Conservation (phyloP, 768 basidiomycete genomes). For the Mycena sanguinolenta region DNA sequence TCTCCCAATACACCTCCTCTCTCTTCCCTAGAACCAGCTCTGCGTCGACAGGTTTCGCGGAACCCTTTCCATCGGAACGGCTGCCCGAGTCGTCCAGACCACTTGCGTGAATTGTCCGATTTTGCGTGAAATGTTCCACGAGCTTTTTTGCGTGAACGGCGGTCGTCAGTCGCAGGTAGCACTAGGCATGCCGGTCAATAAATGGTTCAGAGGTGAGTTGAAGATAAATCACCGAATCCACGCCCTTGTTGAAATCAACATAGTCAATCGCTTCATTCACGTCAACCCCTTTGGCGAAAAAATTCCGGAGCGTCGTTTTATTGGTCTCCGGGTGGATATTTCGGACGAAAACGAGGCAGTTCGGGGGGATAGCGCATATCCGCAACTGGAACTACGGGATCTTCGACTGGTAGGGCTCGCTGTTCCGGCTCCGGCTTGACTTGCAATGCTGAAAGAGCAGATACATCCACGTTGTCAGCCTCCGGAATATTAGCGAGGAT, state of each 20-base stretch:
- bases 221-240: conserved; percentile 70
- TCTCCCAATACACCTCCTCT: conserved; percentile 84
- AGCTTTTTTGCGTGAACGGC: conserved; percentile 61
- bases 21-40: conserved; percentile 74
- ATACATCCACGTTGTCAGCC: conserved; percentile 23
- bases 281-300: conserved; percentile 64
- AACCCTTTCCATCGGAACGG: conserved; percentile 16
- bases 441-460: not conserved
- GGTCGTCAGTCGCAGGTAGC: conserved; percentile 76
- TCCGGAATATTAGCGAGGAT: conserved; percentile 59
- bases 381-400: conserved; percentile 20
- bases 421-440: conserved; percentile 21
- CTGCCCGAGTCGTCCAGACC: conserved; percentile 71
- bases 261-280: conserved; percentile 70
- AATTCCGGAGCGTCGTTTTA: conserved; percentile 78
- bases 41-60: conserved; percentile 49
- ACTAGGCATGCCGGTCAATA: conserved; percentile 55
- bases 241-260: conserved; percentile 83
- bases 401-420: not conserved
- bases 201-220: not conserved
- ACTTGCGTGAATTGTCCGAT: conserved; percentile 55
- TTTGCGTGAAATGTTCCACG: conserved; percentile 56
- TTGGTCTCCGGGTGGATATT: conserved; percentile 83
- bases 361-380: conserved; percentile 63
- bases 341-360: conserved; percentile 79